These are phyloP conservation scores for Clavariopsis aquatica DNA, from an alignment of 495 filamentous ascomycete species.

Conservation along the genomic window DNA sequence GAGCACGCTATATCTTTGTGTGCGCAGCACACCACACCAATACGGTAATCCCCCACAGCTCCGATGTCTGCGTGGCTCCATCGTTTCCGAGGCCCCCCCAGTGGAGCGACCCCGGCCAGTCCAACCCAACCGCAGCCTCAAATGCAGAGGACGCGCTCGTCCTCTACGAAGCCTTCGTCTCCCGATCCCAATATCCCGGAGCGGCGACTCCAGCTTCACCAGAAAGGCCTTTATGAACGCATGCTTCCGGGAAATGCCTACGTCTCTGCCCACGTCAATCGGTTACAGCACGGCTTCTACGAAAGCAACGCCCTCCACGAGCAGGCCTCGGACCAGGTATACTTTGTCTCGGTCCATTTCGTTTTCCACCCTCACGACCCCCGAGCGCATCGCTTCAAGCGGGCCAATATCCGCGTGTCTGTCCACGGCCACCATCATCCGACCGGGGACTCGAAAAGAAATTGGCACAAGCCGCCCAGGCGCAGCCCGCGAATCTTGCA, in stretches of 20 bases:
- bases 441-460: not conserved
- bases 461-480: slow-evolving; percentile 8
- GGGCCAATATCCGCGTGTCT: slow-evolving; percentile 50
- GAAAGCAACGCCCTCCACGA: slow-evolving; percentile 49
- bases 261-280: slow-evolving; percentile 54
- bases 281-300: slow-evolving; percentile 56
- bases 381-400: slow-evolving; percentile 51
- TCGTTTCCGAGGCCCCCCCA: slow-evolving; percentile 1
- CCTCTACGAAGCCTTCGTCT: not conserved
- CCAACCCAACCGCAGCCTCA: not conserved
- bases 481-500: slow-evolving; percentile 50
- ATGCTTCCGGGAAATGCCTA: slow-evolving; percentile 54
- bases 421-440: slow-evolving; percentile 39
- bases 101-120: slow-evolving; percentile 5
- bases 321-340: slow-evolving; percentile 49
- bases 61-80: slow-evolving; percentile 26
- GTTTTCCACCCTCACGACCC: slow-evolving; percentile 53
- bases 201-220: slow-evolving; percentile 50
- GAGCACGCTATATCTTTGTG: too few relatives aligned
- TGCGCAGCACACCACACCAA: too few relatives aligned
- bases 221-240: slow-evolving; percentile 55
- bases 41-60: too few relatives aligned
- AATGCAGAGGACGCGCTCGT: not conserved
- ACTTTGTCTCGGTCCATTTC: slow-evolving; percentile 55
- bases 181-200: slow-evolving; percentile 41